These are phyloP conservation scores for Aaosphaeria pasadenensis DNA, from an alignment of 2,329 filamentous ascomycete genomes.

Conservation along the genomic window DNA sequence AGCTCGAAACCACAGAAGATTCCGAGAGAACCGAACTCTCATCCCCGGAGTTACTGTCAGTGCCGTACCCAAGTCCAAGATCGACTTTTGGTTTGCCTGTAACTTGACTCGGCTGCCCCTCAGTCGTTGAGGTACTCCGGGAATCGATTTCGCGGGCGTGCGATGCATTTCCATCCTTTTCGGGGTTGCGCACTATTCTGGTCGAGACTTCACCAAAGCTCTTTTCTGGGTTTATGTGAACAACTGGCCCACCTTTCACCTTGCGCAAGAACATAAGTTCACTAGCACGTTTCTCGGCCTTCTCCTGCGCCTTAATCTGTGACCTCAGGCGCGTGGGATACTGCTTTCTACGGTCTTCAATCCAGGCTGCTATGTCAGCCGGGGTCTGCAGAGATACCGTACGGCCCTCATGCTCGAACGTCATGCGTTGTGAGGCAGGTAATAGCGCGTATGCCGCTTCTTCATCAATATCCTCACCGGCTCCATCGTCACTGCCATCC, in stretches of 20 bases:
- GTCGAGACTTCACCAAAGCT: background rate
- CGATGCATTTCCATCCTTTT: background rate
- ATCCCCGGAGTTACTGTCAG: constrained; percentile 15
- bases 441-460: constrained; percentile 50
- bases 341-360: constrained; percentile 73
- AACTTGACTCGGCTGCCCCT: background rate
- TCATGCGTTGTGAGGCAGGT: constrained; percentile 51
- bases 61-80: constrained; percentile 30
- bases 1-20: constrained; percentile 32
- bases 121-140: background rate
- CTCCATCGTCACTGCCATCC: constrained; percentile 40
- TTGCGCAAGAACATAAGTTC: constrained; percentile 41
- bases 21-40: constrained; percentile 23
- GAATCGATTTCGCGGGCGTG: background rate
- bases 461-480: constrained; percentile 69
- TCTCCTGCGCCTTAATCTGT: constrained; percentile 58
- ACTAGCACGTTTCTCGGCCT: constrained; percentile 16
- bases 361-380: constrained; percentile 74
- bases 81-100: constrained; percentile 15
- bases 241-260: constrained; percentile 6
- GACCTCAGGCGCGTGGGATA: constrained; percentile 76
- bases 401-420: constrained; percentile 57
- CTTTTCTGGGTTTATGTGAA: background rate
- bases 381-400: constrained; percentile 52
- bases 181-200: background rate